Percentiles rank a stretch among this genome's conserved stretches.
phyloP scores from a whole-genome alignment of 164 flowering plant genomes.

The Piper betle region DNA sequence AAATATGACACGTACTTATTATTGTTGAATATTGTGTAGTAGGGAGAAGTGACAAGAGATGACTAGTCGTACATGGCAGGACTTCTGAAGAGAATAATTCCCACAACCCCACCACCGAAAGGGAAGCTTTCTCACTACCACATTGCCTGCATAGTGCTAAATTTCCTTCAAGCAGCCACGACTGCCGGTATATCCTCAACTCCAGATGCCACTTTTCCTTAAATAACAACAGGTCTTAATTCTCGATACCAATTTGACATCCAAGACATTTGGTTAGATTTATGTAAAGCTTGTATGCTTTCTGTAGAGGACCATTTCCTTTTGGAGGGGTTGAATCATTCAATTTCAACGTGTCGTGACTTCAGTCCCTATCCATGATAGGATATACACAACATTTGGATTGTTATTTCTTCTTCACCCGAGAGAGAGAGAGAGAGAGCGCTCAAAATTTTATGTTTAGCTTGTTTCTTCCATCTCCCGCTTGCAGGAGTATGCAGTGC shows the following conservation, averaged over 20 bases:
- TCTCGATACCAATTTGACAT: no score
- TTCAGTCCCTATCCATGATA: not conserved
- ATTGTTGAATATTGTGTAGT: not conserved
- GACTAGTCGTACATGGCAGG: not conserved
- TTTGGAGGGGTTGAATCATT: not conserved
- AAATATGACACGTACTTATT: no score
- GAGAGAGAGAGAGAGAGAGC: not conserved
- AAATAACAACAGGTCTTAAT: no score
- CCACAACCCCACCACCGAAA: constrained; percentile 5
- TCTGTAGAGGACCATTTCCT: no score
- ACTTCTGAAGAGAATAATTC: constrained; percentile 1
- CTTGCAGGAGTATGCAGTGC: no score
- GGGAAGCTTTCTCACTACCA: not conserved
- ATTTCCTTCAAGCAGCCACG: not conserved
- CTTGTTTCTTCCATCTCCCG: no score
- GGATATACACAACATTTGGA: not conserved
- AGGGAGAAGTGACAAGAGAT: not conserved
- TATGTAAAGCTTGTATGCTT: no score
- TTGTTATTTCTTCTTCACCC: not conserved
- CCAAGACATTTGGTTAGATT: no score
- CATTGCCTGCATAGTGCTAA: not conserved
- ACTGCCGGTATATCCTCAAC: not conserved
- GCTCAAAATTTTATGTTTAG: no score
- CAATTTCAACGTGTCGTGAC: not conserved
- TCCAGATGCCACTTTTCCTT: not conserved